Percentiles rank a stretch among this genome's conserved stretches.
phyloP scores from a whole-genome alignment of 192 early-diverging fungal genomes.

The Piromyces finnis region DNA sequence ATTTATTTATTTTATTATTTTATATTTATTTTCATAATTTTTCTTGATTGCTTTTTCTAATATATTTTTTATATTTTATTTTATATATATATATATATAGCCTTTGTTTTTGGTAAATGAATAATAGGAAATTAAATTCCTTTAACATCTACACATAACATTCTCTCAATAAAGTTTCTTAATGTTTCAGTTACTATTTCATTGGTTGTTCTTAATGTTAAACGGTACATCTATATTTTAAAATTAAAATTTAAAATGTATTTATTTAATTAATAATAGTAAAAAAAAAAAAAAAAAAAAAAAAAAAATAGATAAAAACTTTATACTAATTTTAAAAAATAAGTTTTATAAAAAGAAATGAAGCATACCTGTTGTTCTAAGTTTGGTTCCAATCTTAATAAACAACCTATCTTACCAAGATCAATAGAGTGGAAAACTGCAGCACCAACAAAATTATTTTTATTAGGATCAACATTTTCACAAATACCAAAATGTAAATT shows the following conservation, averaged over 20 bases:
- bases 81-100: no score
- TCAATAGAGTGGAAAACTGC: slow-evolving; percentile 61
- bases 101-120: no score
- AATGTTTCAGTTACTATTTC: slow-evolving; percentile 40
- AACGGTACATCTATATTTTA: slow-evolving; percentile 55
- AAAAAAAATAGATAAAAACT: background rate
- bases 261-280: no score
- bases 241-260: slow-evolving; percentile 5
- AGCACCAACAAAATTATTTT: slow-evolving; percentile 73
- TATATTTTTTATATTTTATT: no score
- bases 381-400: slow-evolving; percentile 60
- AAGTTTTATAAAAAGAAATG: no score
- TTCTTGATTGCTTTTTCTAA: no score
- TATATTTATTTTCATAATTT: no score
- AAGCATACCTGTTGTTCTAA: slow-evolving; percentile 3
- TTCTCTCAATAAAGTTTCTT: background rate
- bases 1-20: no score
- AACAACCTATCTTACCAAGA: slow-evolving; percentile 73
- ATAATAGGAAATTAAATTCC: no score
- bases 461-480: slow-evolving; percentile 70
- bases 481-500: slow-evolving; percentile 59
- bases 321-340: no score
- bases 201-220: slow-evolving; percentile 80
- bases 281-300: background rate
- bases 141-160: background rate